phyloP scores from a whole-genome alignment of 345 rosid species.

The Nephelium lappaceum region DNA sequence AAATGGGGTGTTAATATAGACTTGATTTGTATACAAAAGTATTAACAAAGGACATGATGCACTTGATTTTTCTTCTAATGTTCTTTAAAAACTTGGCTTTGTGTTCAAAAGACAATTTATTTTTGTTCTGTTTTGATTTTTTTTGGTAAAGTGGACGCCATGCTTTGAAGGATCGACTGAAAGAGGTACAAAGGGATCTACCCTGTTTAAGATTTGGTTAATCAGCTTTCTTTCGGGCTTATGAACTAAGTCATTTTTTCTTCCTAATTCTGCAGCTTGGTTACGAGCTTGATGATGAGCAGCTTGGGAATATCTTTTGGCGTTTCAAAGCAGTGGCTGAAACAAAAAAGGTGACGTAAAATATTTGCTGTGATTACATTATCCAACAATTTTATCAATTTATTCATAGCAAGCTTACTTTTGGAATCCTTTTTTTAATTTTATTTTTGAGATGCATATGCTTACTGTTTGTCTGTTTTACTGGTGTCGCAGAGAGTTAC shows the following conservation, averaged over 20 bases:
- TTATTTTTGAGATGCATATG: conserved; percentile 15
- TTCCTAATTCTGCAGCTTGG: conserved; percentile 66
- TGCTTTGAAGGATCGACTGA: conserved; percentile 75
- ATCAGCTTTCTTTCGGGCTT: conserved; percentile 1
- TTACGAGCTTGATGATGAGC: conserved; percentile 72
- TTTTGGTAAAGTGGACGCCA: conserved; percentile 80
- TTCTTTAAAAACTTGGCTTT: neutral
- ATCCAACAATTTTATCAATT: neutral
- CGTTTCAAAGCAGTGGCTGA: conserved; percentile 90
- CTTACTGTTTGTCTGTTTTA: conserved; percentile 24
- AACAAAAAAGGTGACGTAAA: conserved; percentile 69
- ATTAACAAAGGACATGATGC: too few species aligned
- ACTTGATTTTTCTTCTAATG: neutral
- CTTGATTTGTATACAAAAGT: too few species aligned
- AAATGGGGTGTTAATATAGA: neutral
- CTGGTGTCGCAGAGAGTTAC: conserved; percentile 66
- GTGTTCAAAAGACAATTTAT: neutral
- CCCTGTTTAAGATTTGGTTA: neutral
- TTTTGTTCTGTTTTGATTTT: conserved; percentile 16
- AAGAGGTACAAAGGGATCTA: conserved; percentile 55
- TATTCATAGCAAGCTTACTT: neutral
- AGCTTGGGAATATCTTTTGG: conserved; percentile 80
- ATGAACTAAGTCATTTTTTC: conserved; percentile 19
- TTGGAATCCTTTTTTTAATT: neutral
- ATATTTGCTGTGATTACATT: neutral